Evolutionary conservation across 1,284 basidiomycete genomes (phyloP), one percentile per base, ranked within the genome.

Genomic region (Gymnopus androsaceus): DNA sequence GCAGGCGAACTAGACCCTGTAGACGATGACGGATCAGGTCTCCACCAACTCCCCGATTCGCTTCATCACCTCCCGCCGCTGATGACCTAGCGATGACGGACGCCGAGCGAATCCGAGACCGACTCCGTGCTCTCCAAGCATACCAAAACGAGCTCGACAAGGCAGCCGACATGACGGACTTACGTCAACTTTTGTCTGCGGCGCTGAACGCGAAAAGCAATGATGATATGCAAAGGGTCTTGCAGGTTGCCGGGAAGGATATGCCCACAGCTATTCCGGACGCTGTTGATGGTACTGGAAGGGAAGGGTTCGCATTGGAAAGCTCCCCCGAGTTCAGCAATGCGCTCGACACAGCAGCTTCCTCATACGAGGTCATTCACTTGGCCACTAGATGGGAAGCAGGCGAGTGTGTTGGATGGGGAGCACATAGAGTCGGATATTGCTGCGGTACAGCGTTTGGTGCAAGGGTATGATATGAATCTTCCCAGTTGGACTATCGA

Each of bases 81-180:
- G 56, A 58, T 36, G 56, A 58, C 31, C 46, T 54, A 17, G n/a
- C n/a, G n/a, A n/a, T n/a, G 15, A 42, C 28, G n/a, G 52, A 58
- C 11, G 52, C 40, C n/a, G 41, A 58, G 12, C 52, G 48, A 28
- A 54, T 58, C n/a, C 30, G 53, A 11, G 47, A 40, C 6, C 41
- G 37, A 17, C 40, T 58, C 27, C 47, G 52, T 25, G 27, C 33
- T 12, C 23, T 55, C 9, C 57, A 58, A 19, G 44, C 33, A 17
- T 38, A 51, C 23, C 59, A 60, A 47, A 55, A 57, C 30, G 38
- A 60, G 36, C 48, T 47, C 15, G 59, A 60, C 42, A 50, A 51
- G 21, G 55, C 59, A 23, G 31, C 42, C 17, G 52, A 57, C 21
- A 27, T 51, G 31, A 12, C 25, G 12, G 53, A 52, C 21, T 48